Conservation (phyloP, 2,329 filamentous ascomycete species). For the Pyrenophora seminiperda region DNA sequence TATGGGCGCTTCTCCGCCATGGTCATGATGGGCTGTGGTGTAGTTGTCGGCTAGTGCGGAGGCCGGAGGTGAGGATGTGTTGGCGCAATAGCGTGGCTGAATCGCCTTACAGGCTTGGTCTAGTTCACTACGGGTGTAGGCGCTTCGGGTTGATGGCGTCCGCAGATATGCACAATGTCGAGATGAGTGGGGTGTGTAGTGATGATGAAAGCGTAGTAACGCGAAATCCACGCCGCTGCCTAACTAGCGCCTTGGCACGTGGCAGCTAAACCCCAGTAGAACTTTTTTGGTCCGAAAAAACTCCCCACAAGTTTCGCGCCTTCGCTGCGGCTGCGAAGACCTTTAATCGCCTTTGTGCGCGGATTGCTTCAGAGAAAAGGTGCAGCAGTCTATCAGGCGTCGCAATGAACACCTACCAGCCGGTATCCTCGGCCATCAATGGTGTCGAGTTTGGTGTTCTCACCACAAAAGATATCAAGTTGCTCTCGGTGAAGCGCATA, state of each 20-base stretch:
- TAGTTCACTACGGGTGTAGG: background rate
- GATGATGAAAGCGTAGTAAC: slow-evolving; percentile 20
- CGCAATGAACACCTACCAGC: slow-evolving; percentile 63
- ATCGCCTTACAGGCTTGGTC: background rate
- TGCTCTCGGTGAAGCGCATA: slow-evolving; percentile 91
- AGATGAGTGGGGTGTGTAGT: slow-evolving; percentile 1
- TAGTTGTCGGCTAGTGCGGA: slow-evolving; percentile 1
- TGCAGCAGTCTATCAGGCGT: slow-evolving; percentile 18
- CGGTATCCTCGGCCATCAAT: slow-evolving; percentile 80
- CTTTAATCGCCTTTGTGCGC: slow-evolving; percentile 20
- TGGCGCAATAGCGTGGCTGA: background rate
- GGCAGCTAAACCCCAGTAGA: slow-evolving; percentile 33
- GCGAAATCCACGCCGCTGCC: slow-evolving; percentile 16
- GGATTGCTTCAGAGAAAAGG: slow-evolving; percentile 17
- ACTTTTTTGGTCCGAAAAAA: slow-evolving; percentile 41
- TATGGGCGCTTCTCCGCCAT: slow-evolving; percentile 54
- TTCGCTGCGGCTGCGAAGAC: slow-evolving; percentile 14
- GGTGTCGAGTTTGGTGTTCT: slow-evolving; percentile 91
- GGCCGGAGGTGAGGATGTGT: slow-evolving; percentile 7
- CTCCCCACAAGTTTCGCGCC: slow-evolving; percentile 31
- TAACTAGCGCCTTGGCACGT: slow-evolving; percentile 21
- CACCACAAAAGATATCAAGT: slow-evolving; percentile 78
- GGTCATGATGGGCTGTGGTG: slow-evolving; percentile 18
- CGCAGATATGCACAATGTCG: no score
- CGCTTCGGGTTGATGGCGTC: background rate